Evolutionary conservation across 2,329 filamentous ascomycete species (phyloP), one percentile per base, ranked within the genome.

Genomic region (Aspergillus quadrilineatus): DNA sequence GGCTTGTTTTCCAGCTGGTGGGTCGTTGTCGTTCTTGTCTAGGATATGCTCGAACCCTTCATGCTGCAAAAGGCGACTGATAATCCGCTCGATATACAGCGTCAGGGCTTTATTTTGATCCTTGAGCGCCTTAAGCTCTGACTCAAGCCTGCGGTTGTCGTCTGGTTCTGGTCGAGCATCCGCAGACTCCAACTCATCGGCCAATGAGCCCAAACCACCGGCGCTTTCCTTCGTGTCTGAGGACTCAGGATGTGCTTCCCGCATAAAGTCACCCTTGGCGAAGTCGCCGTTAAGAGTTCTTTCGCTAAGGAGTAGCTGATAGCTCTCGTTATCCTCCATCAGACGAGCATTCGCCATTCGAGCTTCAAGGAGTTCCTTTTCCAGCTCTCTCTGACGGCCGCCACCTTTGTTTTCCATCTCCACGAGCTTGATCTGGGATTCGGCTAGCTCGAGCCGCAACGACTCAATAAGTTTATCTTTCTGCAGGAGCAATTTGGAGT

Each of bases 271-370:
- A 65, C 83, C 89, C 69, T 89, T 91, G 67, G 84, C 83, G 71
- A 97, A 93, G 70, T 97, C 93, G 30, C 94, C 94, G 70, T 95
- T 96, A 57, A 99, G 83, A 1, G 94, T 97, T 80, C 92, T 93
- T 74, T 97, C 92, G 69, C 92, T 91, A 26, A 99, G 85, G 15
- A 99, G 85, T 37, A 97, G 83, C 75, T 97, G 93, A 75, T 96
- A 99, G 76, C 92, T 96, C 76, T 99, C 94, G 68, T 97, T 97
- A 75, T 99, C 94, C 76, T 99, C 94, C 89, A 97, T 94, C 61
- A 99, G 80, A 45, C 92, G 86, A 56, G 94, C 94, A 70, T 97
- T 99, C 64, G 92, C 89, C 89, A 97, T 94, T 67, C 92, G 90
- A 39, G 91, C 88, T 70, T 97, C 93, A 76, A 97, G 86, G 51